Base-by-base conservation (phyloP, 1,284 basidiomycete species). In the Porphyrellus sp. region DNA sequence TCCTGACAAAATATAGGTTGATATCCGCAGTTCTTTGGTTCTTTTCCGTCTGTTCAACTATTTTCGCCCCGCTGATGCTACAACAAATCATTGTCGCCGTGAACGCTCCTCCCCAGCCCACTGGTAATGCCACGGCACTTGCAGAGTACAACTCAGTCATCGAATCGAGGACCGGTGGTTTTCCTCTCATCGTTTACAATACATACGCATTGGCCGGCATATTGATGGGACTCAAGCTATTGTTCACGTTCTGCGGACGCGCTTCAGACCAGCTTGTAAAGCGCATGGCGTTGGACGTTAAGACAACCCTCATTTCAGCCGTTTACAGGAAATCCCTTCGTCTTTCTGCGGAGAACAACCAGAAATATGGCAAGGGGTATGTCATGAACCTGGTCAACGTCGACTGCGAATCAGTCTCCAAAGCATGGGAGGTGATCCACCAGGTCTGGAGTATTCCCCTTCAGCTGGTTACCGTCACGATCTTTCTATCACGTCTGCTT, bases 371-470 rank as follows among this genome's bases (percentile, higher is more conserved):
- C 24, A 68, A 59, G 45, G 64, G 67, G 1, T 63, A 59, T 23
- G 57, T 64, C 50, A 57, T 65, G 61, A 66, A 69, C 46, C 63
- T 66, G 24, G 57, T 68, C 33, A 66, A 66, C 30, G 64, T 69
- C 35, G 64, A 66, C 53, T 63, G 53, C 33, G 64, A 66, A 39
- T 65, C 64, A 11, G 53, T 65, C 24, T 65, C 65, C 30, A 66
- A 63, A 37, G 63, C 63, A 39, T 65, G 62, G 51, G 67, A 69
- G 24, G 35, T 63, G n/a, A 43, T 52, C 38, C 66, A 66, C 48
- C 67, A 58, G 37, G 38, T 53, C 28, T 66, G 64, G 64, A 63
- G 63, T 21, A 63, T 66, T 39, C 64, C 64, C 18, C 21, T 66
- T 9, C 67, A 66, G 43, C 40, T 66, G 43, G 52, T 54, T 12